Evolutionary conservation across 1,284 basidiomycete genomes (phyloP).

Genomic region (Golubevia sp.): DNA sequence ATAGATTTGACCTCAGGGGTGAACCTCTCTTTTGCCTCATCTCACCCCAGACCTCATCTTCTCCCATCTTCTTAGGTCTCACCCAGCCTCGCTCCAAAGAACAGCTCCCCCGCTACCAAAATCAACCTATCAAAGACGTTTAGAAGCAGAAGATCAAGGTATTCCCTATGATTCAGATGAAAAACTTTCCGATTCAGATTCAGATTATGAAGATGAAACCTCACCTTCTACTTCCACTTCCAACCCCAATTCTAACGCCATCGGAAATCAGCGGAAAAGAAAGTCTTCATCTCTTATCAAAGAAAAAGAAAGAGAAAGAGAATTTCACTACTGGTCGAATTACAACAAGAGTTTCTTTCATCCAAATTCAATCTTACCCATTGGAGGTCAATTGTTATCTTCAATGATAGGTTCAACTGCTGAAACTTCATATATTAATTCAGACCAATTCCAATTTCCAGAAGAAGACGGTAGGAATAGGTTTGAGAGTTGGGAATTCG

Average conservation of each 20-base stretch:
- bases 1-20: too few species aligned
- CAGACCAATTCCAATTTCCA: too few species aligned
- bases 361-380: slow-evolving; percentile 35
- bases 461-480: neutral
- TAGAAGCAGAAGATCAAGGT: neutral
- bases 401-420: neutral
- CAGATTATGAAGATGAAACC: neutral
- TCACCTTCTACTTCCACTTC: neutral
- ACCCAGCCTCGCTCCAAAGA: neutral
- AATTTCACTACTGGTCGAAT: slow-evolving; percentile 45
- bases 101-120: neutral
- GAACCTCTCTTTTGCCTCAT: too few species aligned
- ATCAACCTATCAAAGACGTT: neutral
- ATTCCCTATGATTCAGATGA: neutral
- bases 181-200: neutral
- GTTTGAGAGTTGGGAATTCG: neutral
- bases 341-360: slow-evolving; percentile 37
- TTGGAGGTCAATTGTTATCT: slow-evolving; percentile 13
- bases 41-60: too few species aligned
- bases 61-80: too few species aligned
- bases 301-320: neutral
- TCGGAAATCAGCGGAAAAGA: too few species aligned
- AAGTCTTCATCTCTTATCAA: too few species aligned
- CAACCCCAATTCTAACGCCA: neutral
- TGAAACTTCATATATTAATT: neutral